Base-by-base conservation (phyloP, 2,329 filamentous ascomycete genomes). In the Rhexocercosporidium sp. region DNA sequence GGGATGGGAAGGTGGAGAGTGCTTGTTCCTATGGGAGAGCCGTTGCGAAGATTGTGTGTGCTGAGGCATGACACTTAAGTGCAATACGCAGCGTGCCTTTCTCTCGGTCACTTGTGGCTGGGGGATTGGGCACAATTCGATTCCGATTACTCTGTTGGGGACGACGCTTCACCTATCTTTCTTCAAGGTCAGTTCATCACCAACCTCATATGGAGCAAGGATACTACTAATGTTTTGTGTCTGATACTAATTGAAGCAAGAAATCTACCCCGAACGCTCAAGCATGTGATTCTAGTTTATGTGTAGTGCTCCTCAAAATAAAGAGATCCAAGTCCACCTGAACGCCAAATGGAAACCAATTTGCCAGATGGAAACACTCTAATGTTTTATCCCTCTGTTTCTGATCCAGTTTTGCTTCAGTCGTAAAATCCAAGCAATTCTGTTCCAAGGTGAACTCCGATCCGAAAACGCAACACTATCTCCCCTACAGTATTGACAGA, bases 21-120 rank as follows among this genome's bases (percentile, higher is more conserved):
- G 66, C 74, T 77, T 78, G 80, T 63, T 84, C 89, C 91, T 92
- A 90, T 96, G 92, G 92, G 91, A 91, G 86, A 92, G 92, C 89
- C 90, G 86, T 91, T 94, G 92, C 92, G 92, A 92, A 95, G 92
- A 94, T 95, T 89, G 92, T 94, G 86, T 87, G 86, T 87, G 83
- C 79, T 78, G 62, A 64, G 62, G 73, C 74, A 84, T 80, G 89
- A 90, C 89, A 93, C 92, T 94, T 93, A 85, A 96, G 93, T 95
- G 91, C 93, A 93, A 96, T 96, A 93, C 91, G 92, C 92, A 87
- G 92, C 92, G 88, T 94, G 84, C 85, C 82, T 75, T 68, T 64
- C 71, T 62, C 56, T 66, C 56, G 59, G 71, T 67, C 70, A 69
- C 69, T 71, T 62, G 62, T 41, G 37, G 64, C 65, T 66, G 34